Conservation (phyloP, 345 rosid species). For the Syzygium oleosum region DNA sequence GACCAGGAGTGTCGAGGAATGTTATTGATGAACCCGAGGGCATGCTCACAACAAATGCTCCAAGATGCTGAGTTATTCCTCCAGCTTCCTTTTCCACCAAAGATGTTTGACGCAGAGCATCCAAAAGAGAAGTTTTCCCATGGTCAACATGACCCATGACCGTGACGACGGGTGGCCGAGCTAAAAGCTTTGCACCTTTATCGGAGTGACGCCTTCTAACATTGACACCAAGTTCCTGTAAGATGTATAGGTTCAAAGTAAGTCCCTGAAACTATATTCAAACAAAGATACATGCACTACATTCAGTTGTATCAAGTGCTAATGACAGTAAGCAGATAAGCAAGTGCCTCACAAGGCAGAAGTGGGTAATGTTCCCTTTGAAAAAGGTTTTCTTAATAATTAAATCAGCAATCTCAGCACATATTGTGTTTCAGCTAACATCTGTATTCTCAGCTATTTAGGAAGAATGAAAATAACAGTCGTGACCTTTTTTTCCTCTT, state of each 20-base stretch:
- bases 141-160: conserved; percentile 99
- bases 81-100: conserved; percentile 94
- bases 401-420: neutral
- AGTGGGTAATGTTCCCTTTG: neutral
- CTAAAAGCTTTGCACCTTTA: conserved; percentile 57
- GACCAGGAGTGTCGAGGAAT: conserved; percentile 92
- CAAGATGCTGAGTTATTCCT: conserved; percentile 95
- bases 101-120: conserved; percentile 79
- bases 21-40: conserved; percentile 81
- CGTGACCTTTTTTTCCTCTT: neutral
- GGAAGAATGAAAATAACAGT: neutral
- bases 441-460: neutral
- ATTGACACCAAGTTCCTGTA: conserved; percentile 72
- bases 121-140: conserved; percentile 89
- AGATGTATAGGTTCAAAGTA: neutral
- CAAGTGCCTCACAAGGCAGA: neutral
- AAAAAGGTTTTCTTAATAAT: neutral
- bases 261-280: neutral
- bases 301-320: neutral
- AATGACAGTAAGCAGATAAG: neutral
- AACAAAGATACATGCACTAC: neutral
- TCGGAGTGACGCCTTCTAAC: conserved; percentile 64
- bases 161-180: conserved; percentile 79
- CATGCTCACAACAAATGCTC: conserved; percentile 91
- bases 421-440: neutral